Conservation (phyloP, 352 stramenopile genomes). For the Aphanomyces euteiches region DNA sequence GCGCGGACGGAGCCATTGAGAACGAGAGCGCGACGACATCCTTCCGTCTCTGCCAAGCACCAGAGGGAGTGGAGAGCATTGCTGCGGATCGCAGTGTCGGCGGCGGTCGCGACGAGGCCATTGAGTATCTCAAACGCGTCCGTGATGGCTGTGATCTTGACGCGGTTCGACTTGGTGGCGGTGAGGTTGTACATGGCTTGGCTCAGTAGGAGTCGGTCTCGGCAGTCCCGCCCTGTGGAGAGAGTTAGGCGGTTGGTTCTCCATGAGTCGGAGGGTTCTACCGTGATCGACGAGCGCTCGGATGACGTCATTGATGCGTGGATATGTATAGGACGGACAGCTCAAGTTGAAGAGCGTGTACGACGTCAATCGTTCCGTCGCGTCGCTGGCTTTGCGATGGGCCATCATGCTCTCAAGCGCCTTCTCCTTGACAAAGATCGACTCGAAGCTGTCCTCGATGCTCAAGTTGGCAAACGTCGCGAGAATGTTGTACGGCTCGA, state of each 20-base stretch:
- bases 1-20: slow-evolving; percentile 43
- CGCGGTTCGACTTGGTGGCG: slow-evolving; percentile 55
- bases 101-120: slow-evolving; percentile 31
- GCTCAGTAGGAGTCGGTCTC: slow-evolving; percentile 47
- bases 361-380: slow-evolving; percentile 43
- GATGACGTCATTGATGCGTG: slow-evolving; percentile 61
- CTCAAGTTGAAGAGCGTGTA: slow-evolving; percentile 68
- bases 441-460: slow-evolving; percentile 66
- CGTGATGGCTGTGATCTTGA: slow-evolving; percentile 53
- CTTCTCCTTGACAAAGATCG: slow-evolving; percentile 68
- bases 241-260: too few relatives aligned
- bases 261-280: not conserved
- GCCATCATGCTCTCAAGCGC: slow-evolving; percentile 56
- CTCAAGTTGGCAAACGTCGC: slow-evolving; percentile 63
- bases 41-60: slow-evolving; percentile 50
- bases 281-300: slow-evolving; percentile 51
- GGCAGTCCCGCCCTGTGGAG: slow-evolving; percentile 31
- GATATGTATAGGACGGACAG: slow-evolving; percentile 60
- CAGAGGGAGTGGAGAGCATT: slow-evolving; percentile 52
- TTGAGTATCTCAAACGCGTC: slow-evolving; percentile 47
- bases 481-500: slow-evolving; percentile 47
- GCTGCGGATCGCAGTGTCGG: slow-evolving; percentile 36
- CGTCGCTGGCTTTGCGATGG: slow-evolving; percentile 41
- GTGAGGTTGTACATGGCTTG: slow-evolving; percentile 66
- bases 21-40: slow-evolving; percentile 50